Evolutionary conservation across 345 rosid species (phyloP), one percentile per base, ranked within the genome.

Genomic region (Dipteronia dyeriana): DNA sequence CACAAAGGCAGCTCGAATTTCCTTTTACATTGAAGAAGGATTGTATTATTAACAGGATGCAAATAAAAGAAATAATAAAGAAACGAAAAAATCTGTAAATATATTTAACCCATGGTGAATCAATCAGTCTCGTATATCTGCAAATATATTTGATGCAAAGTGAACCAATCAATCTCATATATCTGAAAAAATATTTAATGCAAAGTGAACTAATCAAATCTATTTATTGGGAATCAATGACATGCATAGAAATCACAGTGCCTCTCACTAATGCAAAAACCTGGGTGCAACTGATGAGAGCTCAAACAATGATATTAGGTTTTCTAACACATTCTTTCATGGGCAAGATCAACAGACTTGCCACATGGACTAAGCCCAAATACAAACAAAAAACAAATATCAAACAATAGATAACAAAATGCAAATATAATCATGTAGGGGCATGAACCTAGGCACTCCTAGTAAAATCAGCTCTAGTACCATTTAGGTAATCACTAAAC

Each of bases 1-100:
- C 73, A 93, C 98, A 87, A 95, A 95, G 62, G 99, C 99, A 84
- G 99, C 98, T 76, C 86, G 85, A 81, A 88, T 88, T 85, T 92
- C 99, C 99, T 93, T 83, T 62, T 64, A 73, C 47, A 83, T 68
- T 29, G 77, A 78, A 80, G 19, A 74, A 75, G 62, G 61, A 78
- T 79, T 70, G 71, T 10, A 76, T 39, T 39, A 63, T 71, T 78
- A 79, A 73, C 61, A 73, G 51, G 16, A 57, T 41, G 67, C 39
- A 75, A 59, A 59, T 59, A 59, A 69, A 68, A 16, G n/a, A 10
- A 71, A 4, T 9, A 45, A 20, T 70, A 74, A 45, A 26, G 2
- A 61, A 43, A 60, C 19, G 47, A 22, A 9, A 56, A 29, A 43
- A 34, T 31, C 19, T 11, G 16, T 54, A 56, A 17, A 34, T 34